Evolutionary conservation across 1,284 basidiomycete species (phyloP).

Genomic region (Cryptococcus amylolentus): DNA sequence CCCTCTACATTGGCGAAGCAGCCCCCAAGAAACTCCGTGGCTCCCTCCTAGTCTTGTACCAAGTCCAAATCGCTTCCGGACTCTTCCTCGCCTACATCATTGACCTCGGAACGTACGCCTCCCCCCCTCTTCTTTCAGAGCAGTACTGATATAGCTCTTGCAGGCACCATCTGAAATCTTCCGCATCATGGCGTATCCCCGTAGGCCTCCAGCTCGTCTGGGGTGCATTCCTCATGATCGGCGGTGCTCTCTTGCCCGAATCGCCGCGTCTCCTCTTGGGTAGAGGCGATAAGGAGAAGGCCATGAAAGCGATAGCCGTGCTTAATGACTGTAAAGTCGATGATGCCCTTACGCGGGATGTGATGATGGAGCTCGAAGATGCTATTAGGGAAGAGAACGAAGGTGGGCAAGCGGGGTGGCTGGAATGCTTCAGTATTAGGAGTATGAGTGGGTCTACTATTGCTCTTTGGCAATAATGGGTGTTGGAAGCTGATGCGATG

Average conservation of each 20-base stretch:
- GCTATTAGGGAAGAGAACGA: slow-evolving; percentile 59
- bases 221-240: slow-evolving; percentile 50
- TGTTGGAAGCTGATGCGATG: background rate
- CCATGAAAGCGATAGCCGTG: slow-evolving; percentile 61
- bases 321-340: slow-evolving; percentile 63
- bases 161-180: slow-evolving; percentile 55
- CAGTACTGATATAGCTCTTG: background rate
- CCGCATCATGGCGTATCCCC: slow-evolving; percentile 63
- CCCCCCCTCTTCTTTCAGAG: background rate
- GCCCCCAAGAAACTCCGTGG: slow-evolving; percentile 72
- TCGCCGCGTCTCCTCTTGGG: slow-evolving; percentile 52
- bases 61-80: slow-evolving; percentile 63
- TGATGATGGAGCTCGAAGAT: slow-evolving; percentile 65
- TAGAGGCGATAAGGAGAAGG: slow-evolving; percentile 51
- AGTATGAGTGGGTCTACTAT: slow-evolving; percentile 52
- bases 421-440: slow-evolving; percentile 70
- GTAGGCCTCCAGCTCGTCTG: slow-evolving; percentile 42
- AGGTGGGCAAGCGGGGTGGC: slow-evolving; percentile 72
- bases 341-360: slow-evolving; percentile 61
- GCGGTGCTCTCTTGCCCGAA: slow-evolving; percentile 71
- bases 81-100: slow-evolving; percentile 71
- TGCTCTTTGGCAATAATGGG: background rate
- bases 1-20: slow-evolving; percentile 75
- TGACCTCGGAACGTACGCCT: slow-evolving; percentile 58
- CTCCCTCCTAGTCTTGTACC: slow-evolving; percentile 68